Base-by-base conservation (phyloP, 768 basidiomycete genomes). In the Hygrocybe coccinea region DNA sequence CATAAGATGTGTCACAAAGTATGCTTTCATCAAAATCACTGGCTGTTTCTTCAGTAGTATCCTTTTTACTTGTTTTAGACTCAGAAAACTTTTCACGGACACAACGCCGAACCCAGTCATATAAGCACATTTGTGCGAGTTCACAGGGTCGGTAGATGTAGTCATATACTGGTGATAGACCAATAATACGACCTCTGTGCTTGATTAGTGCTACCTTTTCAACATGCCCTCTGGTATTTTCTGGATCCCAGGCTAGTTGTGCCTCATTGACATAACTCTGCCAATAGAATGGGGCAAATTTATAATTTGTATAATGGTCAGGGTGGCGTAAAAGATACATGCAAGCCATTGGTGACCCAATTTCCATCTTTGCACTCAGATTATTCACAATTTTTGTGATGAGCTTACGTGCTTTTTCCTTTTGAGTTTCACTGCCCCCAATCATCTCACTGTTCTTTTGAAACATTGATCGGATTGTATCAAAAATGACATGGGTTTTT, bases 401-500 rank as follows among this genome's bases (percentile, higher is more conserved):
- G 6, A 71, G 52, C 14, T 48, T 52, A 7, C 68, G 29, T 2
- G 65, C 61, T 17, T 50, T 63, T 37, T 59, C 61, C 53, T 54
- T 45, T 39, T 48, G 14, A 15, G 41, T 15, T n/a, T 46, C 14
- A 5, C 33, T 15, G 2, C 56, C 56, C 2, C 45, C 43, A 5
- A 69, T 36, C 29, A 68, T 55, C 15, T 69, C 62, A 34, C 45
- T 11, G 46, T 64, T 62, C 45, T 52, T 66, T 2, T 59, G 36
- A 57, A 69, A 66, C 9, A 70, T 58, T 8, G 29, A 50, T 5
- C 52, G 38, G 6, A 71, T 59, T 14, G 63, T 50, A 17, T 71
- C 66, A 62, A 75, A 72, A 8, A 73, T 64, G 25, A 11, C 68
- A 60, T 73, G 50, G 2, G 71, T 74, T 41, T 71, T 74, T 4